A percentile compares a stretch with the other conserved stretches of the same genome.
Conservation (phyloP, 352 stramenopile genomes). For the Phytopythium ostracodes region DNA sequence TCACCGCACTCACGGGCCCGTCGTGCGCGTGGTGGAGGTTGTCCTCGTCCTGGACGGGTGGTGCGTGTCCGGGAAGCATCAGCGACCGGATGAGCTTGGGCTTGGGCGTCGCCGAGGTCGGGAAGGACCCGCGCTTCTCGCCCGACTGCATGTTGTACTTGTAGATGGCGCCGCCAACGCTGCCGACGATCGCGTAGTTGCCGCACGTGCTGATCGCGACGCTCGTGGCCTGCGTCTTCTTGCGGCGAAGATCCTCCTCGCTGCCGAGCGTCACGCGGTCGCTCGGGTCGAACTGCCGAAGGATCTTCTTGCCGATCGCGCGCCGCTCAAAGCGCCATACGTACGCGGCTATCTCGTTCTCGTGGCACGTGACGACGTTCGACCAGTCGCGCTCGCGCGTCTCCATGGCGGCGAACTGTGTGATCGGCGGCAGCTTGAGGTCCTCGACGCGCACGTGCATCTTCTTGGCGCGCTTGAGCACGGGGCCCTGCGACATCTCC, state of each 20-base stretch:
- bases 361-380: conserved; percentile 95
- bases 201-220: conserved; percentile 88
- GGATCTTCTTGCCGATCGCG: conserved; percentile 91
- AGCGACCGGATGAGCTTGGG: conserved; percentile 61
- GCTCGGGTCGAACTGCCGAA: conserved; percentile 85
- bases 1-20: conserved; percentile 81
- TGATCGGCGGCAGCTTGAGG: conserved; percentile 90
- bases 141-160: conserved; percentile 97
- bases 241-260: conserved; percentile 54
- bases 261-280: conserved; percentile 54
- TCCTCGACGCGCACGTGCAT: conserved; percentile 83
- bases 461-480: conserved; percentile 90
- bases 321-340: conserved; percentile 92
- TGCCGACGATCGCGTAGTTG: conserved; percentile 95
- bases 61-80: conserved; percentile 40
- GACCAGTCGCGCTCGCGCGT: conserved; percentile 88
- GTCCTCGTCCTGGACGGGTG: conserved; percentile 34
- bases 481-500: conserved; percentile 87
- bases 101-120: conserved; percentile 69
- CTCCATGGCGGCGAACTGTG: conserved; percentile 90
- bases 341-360: conserved; percentile 91
- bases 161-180: conserved; percentile 88
- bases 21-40: conserved; percentile 42
- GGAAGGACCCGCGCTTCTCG: conserved; percentile 88
- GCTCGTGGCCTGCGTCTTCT: conserved; percentile 62